phyloP scores from a whole-genome alignment of 441 rosid species.

The Erysimum pusillum region DNA sequence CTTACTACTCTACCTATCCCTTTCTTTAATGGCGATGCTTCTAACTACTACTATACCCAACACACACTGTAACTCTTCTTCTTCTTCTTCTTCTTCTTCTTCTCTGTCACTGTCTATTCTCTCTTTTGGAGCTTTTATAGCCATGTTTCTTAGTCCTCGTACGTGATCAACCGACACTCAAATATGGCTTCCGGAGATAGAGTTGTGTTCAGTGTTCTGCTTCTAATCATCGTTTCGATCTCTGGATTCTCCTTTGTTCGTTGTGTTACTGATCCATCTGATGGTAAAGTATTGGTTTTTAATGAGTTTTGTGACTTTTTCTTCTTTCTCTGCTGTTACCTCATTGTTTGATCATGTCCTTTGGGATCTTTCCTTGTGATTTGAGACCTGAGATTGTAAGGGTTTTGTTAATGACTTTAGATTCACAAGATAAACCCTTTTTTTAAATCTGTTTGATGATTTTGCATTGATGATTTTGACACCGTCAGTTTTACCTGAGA shows the following conservation, averaged over 20 bases:
- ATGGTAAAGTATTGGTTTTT: constrained; percentile 72
- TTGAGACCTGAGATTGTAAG: constrained; percentile 36
- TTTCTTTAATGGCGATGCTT: constrained; percentile 61
- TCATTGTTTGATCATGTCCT: constrained; percentile 33
- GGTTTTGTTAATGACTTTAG: constrained; percentile 28
- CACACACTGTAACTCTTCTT: constrained; percentile 31
- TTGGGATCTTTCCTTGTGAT: constrained; percentile 45
- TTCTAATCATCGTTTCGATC: constrained; percentile 50
- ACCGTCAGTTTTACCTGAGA: constrained; percentile 44
- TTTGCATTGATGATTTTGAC: constrained; percentile 22
- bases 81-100: constrained; percentile 27
- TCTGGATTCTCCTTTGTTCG: constrained; percentile 54
- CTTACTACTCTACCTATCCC: constrained; percentile 37
- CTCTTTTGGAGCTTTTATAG: constrained; percentile 27
- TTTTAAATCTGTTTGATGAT: neutral
- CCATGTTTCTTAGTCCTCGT: constrained; percentile 35
- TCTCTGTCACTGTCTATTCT: constrained; percentile 39
- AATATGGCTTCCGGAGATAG: constrained; percentile 53
- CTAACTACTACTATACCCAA: constrained; percentile 43
- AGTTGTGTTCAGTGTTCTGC: constrained; percentile 39
- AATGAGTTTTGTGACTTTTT: constrained; percentile 23
- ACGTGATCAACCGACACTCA: constrained; percentile 40
- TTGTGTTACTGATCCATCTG: constrained; percentile 80
- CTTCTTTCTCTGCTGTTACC: constrained; percentile 5
- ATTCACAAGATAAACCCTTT: constrained; percentile 39